A percentile compares a stretch with the other conserved stretches of the same genome.
phyloP scores from a whole-genome alignment of 2,329 filamentous ascomycete genomes.

The Colletotrichum brevisporum region DNA sequence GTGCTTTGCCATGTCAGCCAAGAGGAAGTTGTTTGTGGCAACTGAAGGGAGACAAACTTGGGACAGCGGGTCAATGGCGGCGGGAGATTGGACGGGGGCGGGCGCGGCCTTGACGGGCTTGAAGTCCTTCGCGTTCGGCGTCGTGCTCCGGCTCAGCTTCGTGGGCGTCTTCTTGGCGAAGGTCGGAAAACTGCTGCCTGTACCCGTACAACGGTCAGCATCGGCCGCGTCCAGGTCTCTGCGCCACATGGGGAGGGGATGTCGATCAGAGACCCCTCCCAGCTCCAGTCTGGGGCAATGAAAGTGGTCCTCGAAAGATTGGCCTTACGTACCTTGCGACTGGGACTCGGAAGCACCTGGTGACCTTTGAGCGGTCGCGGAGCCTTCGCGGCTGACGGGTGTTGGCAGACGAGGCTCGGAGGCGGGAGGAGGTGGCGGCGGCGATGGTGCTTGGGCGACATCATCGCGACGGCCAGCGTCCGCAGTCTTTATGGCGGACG shows the following conservation, averaged over 20 bases:
- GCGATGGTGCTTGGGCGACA: conserved; percentile 16
- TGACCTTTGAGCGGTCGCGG: conserved; percentile 41
- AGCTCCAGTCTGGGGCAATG: conserved; percentile 7
- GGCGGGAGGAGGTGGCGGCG: conserved; percentile 31
- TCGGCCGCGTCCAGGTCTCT: conserved; percentile 4
- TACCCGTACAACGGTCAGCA: conserved; percentile 22
- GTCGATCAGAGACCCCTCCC: conserved; percentile 6
- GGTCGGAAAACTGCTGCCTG: conserved; percentile 37
- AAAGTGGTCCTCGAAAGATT: neutral
- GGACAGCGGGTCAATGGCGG: conserved; percentile 49
- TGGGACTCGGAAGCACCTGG: conserved; percentile 48
- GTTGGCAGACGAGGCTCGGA: conserved; percentile 46
- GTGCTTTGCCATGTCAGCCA: conserved; percentile 57
- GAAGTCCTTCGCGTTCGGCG: conserved; percentile 40
- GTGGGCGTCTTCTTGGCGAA: conserved; percentile 40
- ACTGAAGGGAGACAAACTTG: conserved; percentile 43
- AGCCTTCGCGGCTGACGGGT: conserved; percentile 41
- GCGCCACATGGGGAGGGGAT: conserved; percentile 8
- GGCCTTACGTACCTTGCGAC: conserved; percentile 47
- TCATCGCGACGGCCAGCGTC: conserved; percentile 36
- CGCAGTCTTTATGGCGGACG: conserved; percentile 35
- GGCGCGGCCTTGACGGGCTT: conserved; percentile 40
- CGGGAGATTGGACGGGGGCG: conserved; percentile 32
- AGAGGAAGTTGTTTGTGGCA: neutral
- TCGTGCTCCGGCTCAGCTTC: conserved; percentile 32